Conservation (phyloP, 306 rosid genomes). For the Ochetophila trinervis region DNA sequence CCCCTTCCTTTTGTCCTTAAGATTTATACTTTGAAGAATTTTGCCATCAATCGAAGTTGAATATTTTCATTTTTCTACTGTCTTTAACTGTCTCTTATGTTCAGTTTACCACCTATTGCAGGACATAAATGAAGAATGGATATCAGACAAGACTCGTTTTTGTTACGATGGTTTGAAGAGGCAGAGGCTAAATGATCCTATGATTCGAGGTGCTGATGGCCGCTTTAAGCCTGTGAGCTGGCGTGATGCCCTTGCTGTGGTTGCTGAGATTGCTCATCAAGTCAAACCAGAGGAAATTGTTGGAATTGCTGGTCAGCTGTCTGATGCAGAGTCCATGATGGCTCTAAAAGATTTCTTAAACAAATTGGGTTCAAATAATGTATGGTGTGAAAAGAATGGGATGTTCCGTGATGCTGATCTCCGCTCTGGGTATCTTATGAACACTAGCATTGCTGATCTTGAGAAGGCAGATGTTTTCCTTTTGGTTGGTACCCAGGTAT, state of each 20-base stretch:
- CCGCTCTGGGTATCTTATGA: slow-evolving; percentile 90
- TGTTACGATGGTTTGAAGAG: slow-evolving; percentile 98
- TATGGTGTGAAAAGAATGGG: slow-evolving; percentile 91
- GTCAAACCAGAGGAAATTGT: slow-evolving; percentile 78
- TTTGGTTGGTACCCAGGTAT: slow-evolving; percentile 96
- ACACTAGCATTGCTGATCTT: slow-evolving; percentile 77
- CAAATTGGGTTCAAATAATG: slow-evolving; percentile 85
- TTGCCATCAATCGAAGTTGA: neutral
- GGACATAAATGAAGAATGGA: slow-evolving; percentile 99
- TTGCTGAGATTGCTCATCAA: slow-evolving; percentile 75
- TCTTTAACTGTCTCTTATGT: neutral
- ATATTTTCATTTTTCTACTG: neutral
- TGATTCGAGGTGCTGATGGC: slow-evolving; percentile 96
- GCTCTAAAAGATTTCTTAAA: slow-evolving; percentile 88
- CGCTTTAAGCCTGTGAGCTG: slow-evolving; percentile 86
- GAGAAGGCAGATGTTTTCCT: slow-evolving; percentile 93
- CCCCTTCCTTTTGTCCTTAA: too few species aligned
- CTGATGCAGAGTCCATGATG: slow-evolving; percentile 98
- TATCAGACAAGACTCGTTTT: slow-evolving; percentile 97
- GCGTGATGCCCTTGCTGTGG: slow-evolving; percentile 90
- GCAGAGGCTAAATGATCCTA: slow-evolving; percentile 95
- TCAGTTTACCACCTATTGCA: slow-evolving; percentile 28
- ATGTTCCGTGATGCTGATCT: slow-evolving; percentile 66
- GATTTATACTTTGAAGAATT: neutral
- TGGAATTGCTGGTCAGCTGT: slow-evolving; percentile 89